These are phyloP conservation scores for Xylariaceae sp. DNA, from an alignment of 2,329 filamentous ascomycete species.

Conservation along the genomic window DNA sequence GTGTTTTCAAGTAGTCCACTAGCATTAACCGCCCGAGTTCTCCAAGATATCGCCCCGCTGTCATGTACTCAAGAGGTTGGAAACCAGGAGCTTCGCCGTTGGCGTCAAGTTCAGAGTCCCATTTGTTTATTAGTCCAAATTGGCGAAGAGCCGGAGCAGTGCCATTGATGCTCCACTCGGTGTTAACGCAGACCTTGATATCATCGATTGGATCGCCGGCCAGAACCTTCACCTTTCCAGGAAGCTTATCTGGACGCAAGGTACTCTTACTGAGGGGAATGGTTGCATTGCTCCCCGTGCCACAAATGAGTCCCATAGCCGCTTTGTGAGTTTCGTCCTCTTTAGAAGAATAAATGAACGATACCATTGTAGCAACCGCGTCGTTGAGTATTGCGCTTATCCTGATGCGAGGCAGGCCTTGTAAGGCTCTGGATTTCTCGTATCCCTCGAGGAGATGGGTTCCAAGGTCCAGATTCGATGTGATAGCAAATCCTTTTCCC, in stretches of 20 bases:
- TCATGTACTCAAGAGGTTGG: conserved; percentile 83
- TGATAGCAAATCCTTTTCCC: conserved; percentile 64
- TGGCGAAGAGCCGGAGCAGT: conserved; percentile 63
- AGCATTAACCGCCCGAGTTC: conserved; percentile 71
- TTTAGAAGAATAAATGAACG: conserved; percentile 68
- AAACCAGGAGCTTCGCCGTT: conserved; percentile 69
- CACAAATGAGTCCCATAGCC: conserved; percentile 76
- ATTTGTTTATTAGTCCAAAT: conserved; percentile 60
- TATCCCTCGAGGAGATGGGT: conserved; percentile 57
- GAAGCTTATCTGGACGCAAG: conserved; percentile 61
- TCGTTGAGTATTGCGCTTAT: conserved; percentile 79
- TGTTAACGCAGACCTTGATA: conserved; percentile 72
- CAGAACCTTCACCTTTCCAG: conserved; percentile 42
- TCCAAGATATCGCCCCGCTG: conserved; percentile 71
- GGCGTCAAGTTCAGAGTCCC: conserved; percentile 65
- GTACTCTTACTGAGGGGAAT: conserved; percentile 63
- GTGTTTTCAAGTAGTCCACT: conserved; percentile 55
- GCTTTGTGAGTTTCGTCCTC: conserved; percentile 59
- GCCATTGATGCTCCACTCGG: conserved; percentile 79
- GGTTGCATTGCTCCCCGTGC: conserved; percentile 78
- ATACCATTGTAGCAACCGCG: conserved; percentile 73
- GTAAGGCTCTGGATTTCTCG: conserved; percentile 37
- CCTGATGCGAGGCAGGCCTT: conserved; percentile 57
- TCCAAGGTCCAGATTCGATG: conserved; percentile 56
- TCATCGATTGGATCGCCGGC: conserved; percentile 43